Percentiles rank a stretch among this genome's conserved stretches.
These are phyloP conservation scores for Cenchrus fungigraminus DNA, from an alignment of 176 grass and related monocot species.

Conservation along the genomic window DNA sequence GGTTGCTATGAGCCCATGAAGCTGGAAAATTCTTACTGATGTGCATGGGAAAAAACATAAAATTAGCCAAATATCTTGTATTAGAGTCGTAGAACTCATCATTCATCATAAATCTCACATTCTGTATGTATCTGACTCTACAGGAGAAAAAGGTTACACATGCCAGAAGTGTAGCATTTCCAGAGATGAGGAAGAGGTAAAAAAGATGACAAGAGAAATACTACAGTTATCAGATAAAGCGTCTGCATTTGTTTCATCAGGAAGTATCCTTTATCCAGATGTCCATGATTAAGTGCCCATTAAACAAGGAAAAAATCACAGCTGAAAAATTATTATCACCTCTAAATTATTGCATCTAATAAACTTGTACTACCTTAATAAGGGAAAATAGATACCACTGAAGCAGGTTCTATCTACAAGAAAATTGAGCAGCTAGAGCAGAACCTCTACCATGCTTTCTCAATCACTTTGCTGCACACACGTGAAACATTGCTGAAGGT, in stretches of 20 bases:
- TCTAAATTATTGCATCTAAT: constrained; percentile 9
- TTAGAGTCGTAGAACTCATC: not conserved
- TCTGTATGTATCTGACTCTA: constrained; percentile 37
- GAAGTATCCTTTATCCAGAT: constrained; percentile 65
- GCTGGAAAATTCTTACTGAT: constrained; percentile 18
- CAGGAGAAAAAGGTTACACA: constrained; percentile 61
- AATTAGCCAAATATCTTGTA: constrained; percentile 7
- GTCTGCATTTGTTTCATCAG: constrained; percentile 54
- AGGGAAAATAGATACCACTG: constrained; percentile 62
- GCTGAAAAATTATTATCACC: not conserved
- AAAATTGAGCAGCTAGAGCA: constrained; percentile 61
- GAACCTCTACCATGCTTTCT: constrained; percentile 71
- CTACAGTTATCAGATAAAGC: constrained; percentile 57
- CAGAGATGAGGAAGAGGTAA: constrained; percentile 66
- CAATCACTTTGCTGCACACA: constrained; percentile 71
- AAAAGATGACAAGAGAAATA: constrained; percentile 62
- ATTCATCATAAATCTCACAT: constrained; percentile 2
- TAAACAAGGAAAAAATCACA: constrained; percentile 9
- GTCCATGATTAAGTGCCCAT: not conserved
- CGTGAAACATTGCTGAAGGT: constrained; percentile 91
- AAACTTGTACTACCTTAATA: constrained; percentile 41
- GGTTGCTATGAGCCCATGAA: not conserved
- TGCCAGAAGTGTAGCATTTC: constrained; percentile 80
- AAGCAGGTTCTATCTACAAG: constrained; percentile 70
- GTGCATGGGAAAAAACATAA: not conserved